Percentiles rank a stretch among this genome's conserved stretches.
Evolutionary conservation across 306 rosid species (phyloP).

Genomic region (Phaseolus lunatus): DNA sequence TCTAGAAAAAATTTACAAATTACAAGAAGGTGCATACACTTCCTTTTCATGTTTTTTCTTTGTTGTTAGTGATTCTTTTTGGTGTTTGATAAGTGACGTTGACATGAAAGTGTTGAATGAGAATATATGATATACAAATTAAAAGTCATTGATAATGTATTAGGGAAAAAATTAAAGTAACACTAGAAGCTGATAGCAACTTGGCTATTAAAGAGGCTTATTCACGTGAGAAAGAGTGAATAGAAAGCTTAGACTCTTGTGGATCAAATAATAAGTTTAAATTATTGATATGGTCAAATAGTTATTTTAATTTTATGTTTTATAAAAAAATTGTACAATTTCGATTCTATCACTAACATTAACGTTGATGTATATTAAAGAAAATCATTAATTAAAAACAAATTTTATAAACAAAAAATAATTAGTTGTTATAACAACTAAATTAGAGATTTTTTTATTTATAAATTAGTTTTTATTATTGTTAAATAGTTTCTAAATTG

Average conservation of each 20-base stretch:
- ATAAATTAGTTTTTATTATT: too few species aligned
- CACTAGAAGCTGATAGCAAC: conserved; percentile 12
- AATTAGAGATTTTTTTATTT: too few species aligned
- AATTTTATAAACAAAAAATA: too few species aligned
- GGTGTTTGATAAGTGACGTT: neutral
- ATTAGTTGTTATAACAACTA: too few species aligned
- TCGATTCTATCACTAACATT: too few species aligned
- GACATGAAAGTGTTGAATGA: conserved; percentile 1
- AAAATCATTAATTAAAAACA: too few species aligned
- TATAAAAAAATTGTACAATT: too few species aligned
- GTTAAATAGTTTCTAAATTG: too few species aligned
- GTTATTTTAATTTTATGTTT: neutral
- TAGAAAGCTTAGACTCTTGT: neutral
- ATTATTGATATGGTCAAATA: neutral
- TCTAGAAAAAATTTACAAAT: too few species aligned
- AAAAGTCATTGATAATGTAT: neutral
- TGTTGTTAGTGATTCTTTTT: neutral
- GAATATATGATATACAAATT: neutral
- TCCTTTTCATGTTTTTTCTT: neutral
- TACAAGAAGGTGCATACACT: neutral
- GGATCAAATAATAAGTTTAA: neutral
- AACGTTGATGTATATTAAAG: too few species aligned
- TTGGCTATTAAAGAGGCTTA: neutral
- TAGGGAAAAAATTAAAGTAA: neutral
- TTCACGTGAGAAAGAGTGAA: conserved; percentile 23